Percentiles rank a stretch among this genome's conserved stretches.
phyloP scores from a whole-genome alignment of 208 protist species.

The Balamuthia mandrillaris region DNA sequence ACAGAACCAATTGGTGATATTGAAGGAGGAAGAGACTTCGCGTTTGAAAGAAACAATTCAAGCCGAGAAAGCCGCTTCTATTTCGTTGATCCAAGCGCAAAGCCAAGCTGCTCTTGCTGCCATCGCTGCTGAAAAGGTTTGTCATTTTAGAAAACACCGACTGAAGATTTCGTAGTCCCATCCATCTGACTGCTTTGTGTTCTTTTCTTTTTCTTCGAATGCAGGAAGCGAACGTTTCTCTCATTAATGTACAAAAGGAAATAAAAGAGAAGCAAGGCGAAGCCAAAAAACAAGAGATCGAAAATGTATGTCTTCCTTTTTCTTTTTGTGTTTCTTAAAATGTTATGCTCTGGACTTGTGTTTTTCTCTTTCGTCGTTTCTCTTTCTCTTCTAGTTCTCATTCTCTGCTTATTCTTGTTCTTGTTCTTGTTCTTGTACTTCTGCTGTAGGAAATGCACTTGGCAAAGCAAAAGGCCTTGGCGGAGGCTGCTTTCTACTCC shows the following conservation, averaged over 20 bases:
- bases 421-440: too few species aligned
- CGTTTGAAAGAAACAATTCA: neutral
- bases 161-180: too few species aligned
- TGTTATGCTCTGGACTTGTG: too few species aligned
- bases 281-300: neutral
- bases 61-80: conserved; percentile 18
- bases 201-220: too few species aligned
- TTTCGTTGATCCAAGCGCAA: neutral
- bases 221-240: conserved; percentile 25
- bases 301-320: too few species aligned
- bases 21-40: conserved; percentile 37
- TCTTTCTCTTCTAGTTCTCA: too few species aligned
- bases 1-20: neutral
- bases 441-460: neutral
- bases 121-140: conserved; percentile 6
- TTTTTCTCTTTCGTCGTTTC: too few species aligned
- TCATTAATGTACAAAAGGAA: conserved; percentile 12
- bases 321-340: too few species aligned
- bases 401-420: too few species aligned
- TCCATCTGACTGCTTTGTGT: too few species aligned
- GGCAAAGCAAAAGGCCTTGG: neutral
- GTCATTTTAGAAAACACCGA: too few species aligned
- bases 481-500: neutral
- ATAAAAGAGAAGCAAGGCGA: conserved; percentile 28
- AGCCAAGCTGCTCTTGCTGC: neutral